Conservation (phyloP, 306 rosid species). For the Leucaena leucocephala region DNA sequence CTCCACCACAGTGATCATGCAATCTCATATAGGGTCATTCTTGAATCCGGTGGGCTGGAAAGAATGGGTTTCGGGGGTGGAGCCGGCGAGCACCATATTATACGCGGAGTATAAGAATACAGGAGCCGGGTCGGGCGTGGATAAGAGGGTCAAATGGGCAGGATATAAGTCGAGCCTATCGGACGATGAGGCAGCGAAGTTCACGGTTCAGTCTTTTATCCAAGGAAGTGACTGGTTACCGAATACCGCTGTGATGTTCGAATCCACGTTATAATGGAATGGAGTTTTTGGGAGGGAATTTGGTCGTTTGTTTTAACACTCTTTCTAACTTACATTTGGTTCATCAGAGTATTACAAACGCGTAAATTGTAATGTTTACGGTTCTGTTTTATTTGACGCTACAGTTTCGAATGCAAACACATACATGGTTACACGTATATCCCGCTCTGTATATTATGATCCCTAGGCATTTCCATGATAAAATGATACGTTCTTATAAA, state of each 20-base stretch:
- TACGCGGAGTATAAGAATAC: constrained; percentile 59
- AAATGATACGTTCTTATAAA: neutral
- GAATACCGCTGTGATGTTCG: constrained; percentile 36
- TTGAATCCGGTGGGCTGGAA: constrained; percentile 59
- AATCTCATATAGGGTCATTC: constrained; percentile 45
- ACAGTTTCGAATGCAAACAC: neutral
- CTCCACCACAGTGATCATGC: constrained; percentile 63
- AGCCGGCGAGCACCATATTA: constrained; percentile 53
- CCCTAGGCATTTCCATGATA: neutral
- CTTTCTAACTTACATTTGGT: neutral
- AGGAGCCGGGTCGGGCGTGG: constrained; percentile 51
- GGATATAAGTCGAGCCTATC: constrained; percentile 52
- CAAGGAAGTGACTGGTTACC: constrained; percentile 61
- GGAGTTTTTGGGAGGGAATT: neutral
- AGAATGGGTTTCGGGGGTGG: constrained; percentile 47
- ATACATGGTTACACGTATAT: neutral
- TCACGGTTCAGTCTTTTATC: constrained; percentile 53
- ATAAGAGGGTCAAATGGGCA: constrained; percentile 52
- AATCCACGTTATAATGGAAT: constrained; percentile 33
- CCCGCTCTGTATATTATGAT: neutral
- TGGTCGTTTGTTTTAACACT: neutral
- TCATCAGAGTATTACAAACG: neutral
- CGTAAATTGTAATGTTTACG: neutral
- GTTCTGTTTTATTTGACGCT: neutral
- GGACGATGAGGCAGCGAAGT: constrained; percentile 45